Evolutionary conservation across 495 filamentous ascomycete species (phyloP).

Genomic region (Xylaria acuta): DNA sequence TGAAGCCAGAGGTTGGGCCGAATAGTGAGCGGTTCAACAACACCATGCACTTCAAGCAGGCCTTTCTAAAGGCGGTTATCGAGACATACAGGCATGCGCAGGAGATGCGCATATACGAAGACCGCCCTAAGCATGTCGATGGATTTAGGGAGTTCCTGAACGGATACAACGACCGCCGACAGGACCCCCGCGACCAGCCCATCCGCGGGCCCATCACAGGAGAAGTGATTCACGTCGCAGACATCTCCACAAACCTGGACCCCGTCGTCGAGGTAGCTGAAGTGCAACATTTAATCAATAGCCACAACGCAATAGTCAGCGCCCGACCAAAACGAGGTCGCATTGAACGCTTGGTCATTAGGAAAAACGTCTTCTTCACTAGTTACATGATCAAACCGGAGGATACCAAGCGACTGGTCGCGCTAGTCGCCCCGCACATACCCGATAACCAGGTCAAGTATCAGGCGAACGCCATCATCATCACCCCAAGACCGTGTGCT

Average conservation of each 20-base stretch:
- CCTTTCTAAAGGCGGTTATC: conserved; percentile 77
- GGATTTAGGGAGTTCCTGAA: conserved; percentile 83
- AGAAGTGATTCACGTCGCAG: conserved; percentile 88
- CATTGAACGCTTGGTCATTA: conserved; percentile 67
- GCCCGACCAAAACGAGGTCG: conserved; percentile 38
- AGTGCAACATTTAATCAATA: conserved; percentile 87
- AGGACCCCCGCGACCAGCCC: conserved; percentile 38
- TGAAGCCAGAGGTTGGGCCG: conserved; percentile 87
- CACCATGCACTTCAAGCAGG: conserved; percentile 89
- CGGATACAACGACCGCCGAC: conserved; percentile 67
- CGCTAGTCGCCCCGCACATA: conserved; percentile 66
- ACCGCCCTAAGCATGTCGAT: conserved; percentile 67
- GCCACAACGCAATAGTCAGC: conserved; percentile 69
- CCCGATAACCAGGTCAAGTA: conserved; percentile 71
- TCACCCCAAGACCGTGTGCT: conserved; percentile 74
- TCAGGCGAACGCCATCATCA: conserved; percentile 90
- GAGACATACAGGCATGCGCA: conserved; percentile 82
- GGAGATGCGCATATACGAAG: conserved; percentile 76
- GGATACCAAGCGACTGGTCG: conserved; percentile 72
- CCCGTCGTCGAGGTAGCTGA: conserved; percentile 83
- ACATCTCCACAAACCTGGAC: conserved; percentile 76
- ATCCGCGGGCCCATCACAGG: conserved; percentile 67
- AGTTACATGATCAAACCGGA: conserved; percentile 80
- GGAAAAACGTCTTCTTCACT: conserved; percentile 90
- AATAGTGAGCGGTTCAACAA: conserved; percentile 73